Conservation (phyloP, 257 asterid genomes). For the Thymus quinquecostatus region DNA sequence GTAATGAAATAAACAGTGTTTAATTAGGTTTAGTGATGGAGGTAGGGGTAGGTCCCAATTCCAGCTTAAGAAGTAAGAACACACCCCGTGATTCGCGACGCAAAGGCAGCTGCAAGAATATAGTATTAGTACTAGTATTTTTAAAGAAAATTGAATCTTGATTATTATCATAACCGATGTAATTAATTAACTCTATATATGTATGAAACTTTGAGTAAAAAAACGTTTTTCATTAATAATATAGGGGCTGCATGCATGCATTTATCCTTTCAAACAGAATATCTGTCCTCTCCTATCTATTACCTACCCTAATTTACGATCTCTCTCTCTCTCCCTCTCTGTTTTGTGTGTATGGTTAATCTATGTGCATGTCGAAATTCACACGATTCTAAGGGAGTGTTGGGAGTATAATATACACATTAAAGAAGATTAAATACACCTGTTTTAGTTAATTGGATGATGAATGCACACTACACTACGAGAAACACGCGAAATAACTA, state of each 20-base stretch:
- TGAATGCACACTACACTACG: no score
- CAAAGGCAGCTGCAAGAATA: constrained; percentile 69
- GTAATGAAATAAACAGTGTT: no score
- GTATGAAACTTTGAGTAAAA: constrained; percentile 13
- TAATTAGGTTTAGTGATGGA: background rate
- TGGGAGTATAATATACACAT: background rate
- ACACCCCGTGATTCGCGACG: constrained; percentile 85
- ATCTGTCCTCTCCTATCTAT: constrained; percentile 11
- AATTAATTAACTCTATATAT: no score
- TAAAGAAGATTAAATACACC: no score
- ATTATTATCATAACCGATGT: constrained; percentile 24
- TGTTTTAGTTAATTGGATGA: no score
- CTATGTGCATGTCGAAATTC: background rate
- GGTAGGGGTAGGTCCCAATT: constrained; percentile 41
- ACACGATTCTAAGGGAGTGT: background rate
- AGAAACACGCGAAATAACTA: no score
- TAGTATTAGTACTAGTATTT: constrained; percentile 19
- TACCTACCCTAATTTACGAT: background rate
- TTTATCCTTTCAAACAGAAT: constrained; percentile 35
- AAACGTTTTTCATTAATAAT: constrained; percentile 12
- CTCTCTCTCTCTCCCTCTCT: no score
- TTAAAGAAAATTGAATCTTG: background rate
- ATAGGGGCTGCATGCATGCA: constrained; percentile 31
- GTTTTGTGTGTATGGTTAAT: background rate
- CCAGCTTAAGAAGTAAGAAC: constrained; percentile 51